Percentiles rank a stretch among this genome's conserved stretches.
These are phyloP conservation scores for Cystoisospora suis DNA, from an alignment of 169 alveolate genomes.

Conservation along the genomic window DNA sequence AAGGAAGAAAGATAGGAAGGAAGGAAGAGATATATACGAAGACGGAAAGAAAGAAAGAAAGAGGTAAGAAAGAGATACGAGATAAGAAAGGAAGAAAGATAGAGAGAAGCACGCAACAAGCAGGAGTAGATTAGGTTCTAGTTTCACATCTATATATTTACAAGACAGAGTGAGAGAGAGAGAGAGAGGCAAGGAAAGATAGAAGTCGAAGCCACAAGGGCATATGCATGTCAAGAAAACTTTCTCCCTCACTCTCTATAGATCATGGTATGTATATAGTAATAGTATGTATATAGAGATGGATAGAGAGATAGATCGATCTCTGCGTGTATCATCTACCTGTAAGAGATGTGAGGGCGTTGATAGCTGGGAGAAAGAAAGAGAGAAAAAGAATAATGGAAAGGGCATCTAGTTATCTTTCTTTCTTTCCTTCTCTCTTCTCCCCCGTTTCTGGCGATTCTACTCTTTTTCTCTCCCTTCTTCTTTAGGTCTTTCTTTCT, in stretches of 20 bases:
- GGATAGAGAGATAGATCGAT: neutral
- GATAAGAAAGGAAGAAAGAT: neutral
- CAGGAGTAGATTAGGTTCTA: neutral
- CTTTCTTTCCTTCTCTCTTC: neutral
- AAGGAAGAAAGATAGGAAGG: neutral
- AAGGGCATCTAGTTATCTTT: neutral
- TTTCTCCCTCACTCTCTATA: neutral
- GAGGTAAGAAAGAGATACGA: neutral
- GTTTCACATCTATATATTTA: neutral
- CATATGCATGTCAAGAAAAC: neutral
- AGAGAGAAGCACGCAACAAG: neutral
- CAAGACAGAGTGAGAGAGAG: neutral
- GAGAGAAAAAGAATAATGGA: neutral
- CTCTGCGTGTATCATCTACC: neutral
- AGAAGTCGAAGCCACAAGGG: no score
- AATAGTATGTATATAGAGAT: neutral
- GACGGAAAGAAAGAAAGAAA: neutral
- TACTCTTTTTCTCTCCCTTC: neutral
- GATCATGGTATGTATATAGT: neutral
- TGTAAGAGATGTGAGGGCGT: neutral
- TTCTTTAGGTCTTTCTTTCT: neutral
- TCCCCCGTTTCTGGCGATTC: neutral
- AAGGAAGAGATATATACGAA: neutral
- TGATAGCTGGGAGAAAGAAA: neutral
- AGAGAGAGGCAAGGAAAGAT: no score